phyloP scores from a whole-genome alignment of 257 asterid genomes.

The Mitragyna speciosa region DNA sequence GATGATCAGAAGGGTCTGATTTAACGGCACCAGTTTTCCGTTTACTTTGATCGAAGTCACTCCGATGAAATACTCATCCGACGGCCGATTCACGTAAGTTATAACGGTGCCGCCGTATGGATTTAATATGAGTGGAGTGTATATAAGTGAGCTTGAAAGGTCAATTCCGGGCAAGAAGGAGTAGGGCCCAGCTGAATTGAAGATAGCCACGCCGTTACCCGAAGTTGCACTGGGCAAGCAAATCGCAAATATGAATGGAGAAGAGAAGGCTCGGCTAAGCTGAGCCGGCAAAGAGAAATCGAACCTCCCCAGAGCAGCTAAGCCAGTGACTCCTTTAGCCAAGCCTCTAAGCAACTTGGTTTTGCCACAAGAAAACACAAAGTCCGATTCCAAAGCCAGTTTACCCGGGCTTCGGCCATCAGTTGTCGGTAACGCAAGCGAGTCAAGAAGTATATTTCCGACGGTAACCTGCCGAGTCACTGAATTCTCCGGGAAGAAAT shows the following conservation, averaged over 20 bases:
- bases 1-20: conserved; percentile 24
- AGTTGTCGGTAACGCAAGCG: conserved; percentile 18
- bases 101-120: conserved; percentile 18
- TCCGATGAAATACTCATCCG: conserved; percentile 39
- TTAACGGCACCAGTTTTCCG: conserved; percentile 21
- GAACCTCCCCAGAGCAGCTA: conserved; percentile 43
- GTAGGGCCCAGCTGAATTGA: conserved; percentile 34
- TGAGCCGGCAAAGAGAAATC: conserved; percentile 39
- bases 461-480: conserved; percentile 20
- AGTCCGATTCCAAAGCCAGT: conserved; percentile 10
- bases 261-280: conserved; percentile 28
- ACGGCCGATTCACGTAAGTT: conserved; percentile 19
- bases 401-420: conserved; percentile 15
- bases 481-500: conserved; percentile 23
- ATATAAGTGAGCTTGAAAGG: conserved; percentile 23
- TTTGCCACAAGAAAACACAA: conserved; percentile 27
- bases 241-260: conserved; percentile 31
- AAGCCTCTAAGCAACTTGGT: conserved; percentile 27
- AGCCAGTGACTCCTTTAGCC: conserved; percentile 33
- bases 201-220: conserved; percentile 27
- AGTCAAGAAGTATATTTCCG: conserved; percentile 26
- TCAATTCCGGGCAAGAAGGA: conserved; percentile 26
- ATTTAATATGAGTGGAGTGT: conserved; percentile 32
- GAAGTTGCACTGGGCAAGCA: conserved; percentile 33
- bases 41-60: conserved; percentile 27